Evolutionary conservation across 2,329 filamentous ascomycete genomes (phyloP).

Genomic region (Talaromyces funiculosus): DNA sequence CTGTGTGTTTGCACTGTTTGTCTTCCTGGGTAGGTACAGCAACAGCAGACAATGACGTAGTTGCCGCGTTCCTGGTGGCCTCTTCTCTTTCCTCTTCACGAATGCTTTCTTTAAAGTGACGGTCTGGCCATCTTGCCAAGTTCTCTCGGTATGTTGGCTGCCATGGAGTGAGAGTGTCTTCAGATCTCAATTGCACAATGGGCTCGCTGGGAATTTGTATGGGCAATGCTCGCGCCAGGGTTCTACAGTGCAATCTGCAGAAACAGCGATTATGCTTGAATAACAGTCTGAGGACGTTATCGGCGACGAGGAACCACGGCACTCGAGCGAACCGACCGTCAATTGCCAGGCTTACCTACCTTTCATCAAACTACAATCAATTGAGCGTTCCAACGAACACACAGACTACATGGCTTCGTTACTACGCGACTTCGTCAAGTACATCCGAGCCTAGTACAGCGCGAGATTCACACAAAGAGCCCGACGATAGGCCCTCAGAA

Average conservation of each 20-base stretch:
- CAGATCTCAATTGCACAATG: not conserved
- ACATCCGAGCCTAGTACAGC: not conserved
- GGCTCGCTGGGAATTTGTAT: not conserved
- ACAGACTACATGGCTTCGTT: not conserved
- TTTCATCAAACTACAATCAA: not conserved
- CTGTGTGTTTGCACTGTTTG: constrained; percentile 12
- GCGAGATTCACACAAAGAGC: not conserved
- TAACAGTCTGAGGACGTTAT: not conserved
- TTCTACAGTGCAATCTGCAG: not conserved
- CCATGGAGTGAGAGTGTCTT: not conserved
- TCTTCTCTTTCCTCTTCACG: not conserved
- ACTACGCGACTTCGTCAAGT: not conserved
- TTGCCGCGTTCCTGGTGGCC: not conserved
- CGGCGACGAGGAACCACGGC: not conserved
- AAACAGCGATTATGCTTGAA: not conserved
- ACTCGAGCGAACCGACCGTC: not conserved
- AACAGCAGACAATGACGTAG: constrained; percentile 1
- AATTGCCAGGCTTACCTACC: not conserved
- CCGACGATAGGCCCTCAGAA: not conserved
- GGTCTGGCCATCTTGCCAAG: not conserved
- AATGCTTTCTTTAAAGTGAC: not conserved
- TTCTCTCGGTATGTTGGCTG: not conserved
- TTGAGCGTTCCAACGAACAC: not conserved
- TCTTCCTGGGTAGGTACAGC: not conserved
- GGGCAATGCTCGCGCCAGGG: not conserved